Evolutionary conservation across 192 early-diverging fungal genomes (phyloP), one percentile per base, ranked within the genome.

Genomic region (Backusella sp.): DNA sequence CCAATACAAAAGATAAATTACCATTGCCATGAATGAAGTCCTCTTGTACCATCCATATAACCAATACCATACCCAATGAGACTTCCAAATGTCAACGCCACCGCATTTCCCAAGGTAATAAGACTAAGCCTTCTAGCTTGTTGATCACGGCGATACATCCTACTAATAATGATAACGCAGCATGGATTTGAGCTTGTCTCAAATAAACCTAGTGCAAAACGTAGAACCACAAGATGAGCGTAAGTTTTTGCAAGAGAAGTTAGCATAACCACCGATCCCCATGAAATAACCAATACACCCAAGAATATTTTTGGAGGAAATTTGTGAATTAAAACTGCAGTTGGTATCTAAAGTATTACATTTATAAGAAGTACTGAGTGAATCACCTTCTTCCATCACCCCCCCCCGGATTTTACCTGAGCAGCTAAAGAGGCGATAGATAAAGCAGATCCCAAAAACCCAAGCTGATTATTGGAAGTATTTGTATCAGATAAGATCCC

Each of bases 11-110:
- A 15, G 26, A 35, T 14, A 15, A 17, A 23, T 76, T 77, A 77
- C 79, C 79, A 80, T 73, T 80, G 73, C 79, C 79, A 80, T 12
- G 74, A 23, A 21, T 72, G 26, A 5, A 76, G 37, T 0, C 59
- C 59, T n/a, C 19, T 30, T 14, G 28, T 6, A 14, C 72, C 32
- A 1, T 35, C 23, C 76, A 80, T 80, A 39, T 53, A 28, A 35
- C 79, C 74, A 21, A 80, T 73, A 32, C 79, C 79, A 56, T 80
- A 80, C 1, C 69, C 28, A 37, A 77, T 39, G 7, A 77, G 9
- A 14, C 76, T 70, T 34, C 76, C 76, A 71, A 77, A 26, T 30
- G 52, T 42, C 3, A 77, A 34, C 12, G 69, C 68, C 7, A 77
- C n/a, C 11, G 69, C 76, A 42, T 62, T 77, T 21, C 76, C 56